Evolutionary conservation across 352 stramenopile species (phyloP), one percentile per base, ranked within the genome.

Genomic region (Globisporangium apiculatum): DNA sequence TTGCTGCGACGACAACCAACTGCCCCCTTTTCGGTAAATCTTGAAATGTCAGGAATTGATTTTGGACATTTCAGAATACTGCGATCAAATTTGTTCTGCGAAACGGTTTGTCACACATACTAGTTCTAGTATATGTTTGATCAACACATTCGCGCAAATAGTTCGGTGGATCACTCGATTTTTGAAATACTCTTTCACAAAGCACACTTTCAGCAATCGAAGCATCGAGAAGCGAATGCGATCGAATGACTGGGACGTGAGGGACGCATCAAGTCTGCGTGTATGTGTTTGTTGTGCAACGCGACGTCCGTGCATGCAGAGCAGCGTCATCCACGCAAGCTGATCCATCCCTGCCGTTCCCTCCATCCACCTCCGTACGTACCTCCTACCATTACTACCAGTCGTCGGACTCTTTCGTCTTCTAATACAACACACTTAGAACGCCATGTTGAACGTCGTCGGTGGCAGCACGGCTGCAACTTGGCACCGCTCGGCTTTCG

Each of bases 381-480:
- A 38, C 53, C 47, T 63, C 51, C 50, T 3, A 31, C 24, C 24
- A 31, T 31, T 31, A 31, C 24, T 31, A 31, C 24, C 24, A 31
- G 24, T 31, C 24, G 24, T 31, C 24, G 24, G 24, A 31, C 53
- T 49, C 45, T 49, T 53, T 49, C 58, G 55, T 55, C 56, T 42
- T 42, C 40, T 41, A 47, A 64, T 49, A 64, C 47, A 56, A 55
- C 24, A 59, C 59, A 57, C 40, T 74, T 79, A 94, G 62, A 90
- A 94, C 58, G 80, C 74, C 82, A 94, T 91, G 65, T 73, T 91
- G 67, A 89, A 94, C 50, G 68, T 78, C 15, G 77, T 73, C 12
- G 84, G 84, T 14, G 84, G 84, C 31, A 89, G 62, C 42, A 92
- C 73, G 48, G 71, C 71, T 35, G 83, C 83, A 50, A 94, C 84